Percentiles rank a stretch among this genome's conserved stretches.
Conservation (phyloP, 805 yeast species). For the Crinitomyces ghanaensis region DNA sequence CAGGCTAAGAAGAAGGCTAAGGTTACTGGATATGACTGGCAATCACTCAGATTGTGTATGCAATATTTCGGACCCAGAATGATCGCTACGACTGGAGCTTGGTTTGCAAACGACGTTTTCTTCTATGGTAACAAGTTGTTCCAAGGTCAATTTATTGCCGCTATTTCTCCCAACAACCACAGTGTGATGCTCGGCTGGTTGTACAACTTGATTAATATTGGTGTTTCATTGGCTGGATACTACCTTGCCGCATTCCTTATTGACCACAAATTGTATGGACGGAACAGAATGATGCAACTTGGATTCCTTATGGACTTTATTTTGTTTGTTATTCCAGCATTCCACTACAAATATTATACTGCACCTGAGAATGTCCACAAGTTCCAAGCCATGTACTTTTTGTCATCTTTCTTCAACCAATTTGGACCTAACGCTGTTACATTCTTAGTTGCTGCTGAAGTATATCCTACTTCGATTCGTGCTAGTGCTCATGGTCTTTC, state of each 20-base stretch:
- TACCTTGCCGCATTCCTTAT: slow-evolving; percentile 45
- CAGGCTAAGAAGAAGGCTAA: slow-evolving; percentile 22
- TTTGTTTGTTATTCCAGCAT: slow-evolving; percentile 46
- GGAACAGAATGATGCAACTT: slow-evolving; percentile 44
- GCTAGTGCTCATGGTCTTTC: slow-evolving; percentile 58
- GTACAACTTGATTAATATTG: slow-evolving; percentile 35
- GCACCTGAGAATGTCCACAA: slow-evolving; percentile 12
- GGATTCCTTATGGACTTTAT: slow-evolving; percentile 47
- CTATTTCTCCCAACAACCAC: slow-evolving; percentile 25
- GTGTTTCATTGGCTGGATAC: slow-evolving; percentile 54
- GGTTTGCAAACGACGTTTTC: slow-evolving; percentile 57
- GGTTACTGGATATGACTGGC: slow-evolving; percentile 28
- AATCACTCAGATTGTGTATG: slow-evolving; percentile 21
- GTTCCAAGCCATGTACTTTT: slow-evolving; percentile 46
- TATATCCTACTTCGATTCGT: slow-evolving; percentile 54
- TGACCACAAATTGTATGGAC: slow-evolving; percentile 38
- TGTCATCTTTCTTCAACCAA: slow-evolving; percentile 54
- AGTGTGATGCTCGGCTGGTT: slow-evolving; percentile 49
- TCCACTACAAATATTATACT: slow-evolving; percentile 41
- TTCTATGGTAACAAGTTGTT: slow-evolving; percentile 55
- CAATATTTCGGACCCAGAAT: slow-evolving; percentile 36
- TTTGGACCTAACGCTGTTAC: slow-evolving; percentile 59
- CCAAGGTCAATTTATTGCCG: slow-evolving; percentile 28
- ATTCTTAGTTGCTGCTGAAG: slow-evolving; percentile 52
- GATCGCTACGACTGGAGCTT: slow-evolving; percentile 43